Conservation (phyloP, 1,284 basidiomycete species). For the Boletus albobrunnescens region DNA sequence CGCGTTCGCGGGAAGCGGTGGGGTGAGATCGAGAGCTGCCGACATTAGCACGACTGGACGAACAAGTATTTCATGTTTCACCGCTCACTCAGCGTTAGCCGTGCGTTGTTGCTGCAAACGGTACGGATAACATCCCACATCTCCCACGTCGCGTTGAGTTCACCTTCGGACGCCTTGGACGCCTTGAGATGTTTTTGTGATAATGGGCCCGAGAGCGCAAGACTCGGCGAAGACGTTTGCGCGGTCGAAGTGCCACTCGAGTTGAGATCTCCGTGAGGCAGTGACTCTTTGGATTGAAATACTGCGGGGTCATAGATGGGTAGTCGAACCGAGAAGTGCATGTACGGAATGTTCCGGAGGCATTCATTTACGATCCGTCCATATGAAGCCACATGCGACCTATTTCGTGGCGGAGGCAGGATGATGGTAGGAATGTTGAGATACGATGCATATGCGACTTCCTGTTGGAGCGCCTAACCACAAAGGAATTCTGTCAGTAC, state of each 20-base stretch:
- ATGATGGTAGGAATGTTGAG: slow-evolving; percentile 83
- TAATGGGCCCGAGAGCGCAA: slow-evolving; percentile 30
- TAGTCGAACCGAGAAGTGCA: slow-evolving; percentile 77
- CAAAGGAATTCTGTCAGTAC: slow-evolving; percentile 15
- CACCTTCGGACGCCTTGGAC: slow-evolving; percentile 43
- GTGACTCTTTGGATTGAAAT: slow-evolving; percentile 39
- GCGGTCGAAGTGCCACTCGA: slow-evolving; percentile 18
- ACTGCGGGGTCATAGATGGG: slow-evolving; percentile 77
- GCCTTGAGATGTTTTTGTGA: slow-evolving; percentile 22
- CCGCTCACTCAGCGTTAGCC: slow-evolving; percentile 82
- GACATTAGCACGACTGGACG: slow-evolving; percentile 12
- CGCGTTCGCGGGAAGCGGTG: slow-evolving; percentile 72
- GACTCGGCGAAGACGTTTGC: slow-evolving; percentile 35
- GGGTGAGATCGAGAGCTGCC: slow-evolving; percentile 84
- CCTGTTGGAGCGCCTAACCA: slow-evolving; percentile 84
- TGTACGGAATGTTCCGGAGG: slow-evolving; percentile 65
- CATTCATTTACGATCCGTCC: slow-evolving; percentile 84
- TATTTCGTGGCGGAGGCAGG: slow-evolving; percentile 86
- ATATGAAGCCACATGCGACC: slow-evolving; percentile 84
- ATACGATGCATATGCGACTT: slow-evolving; percentile 91
- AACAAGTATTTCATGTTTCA: slow-evolving; percentile 29
- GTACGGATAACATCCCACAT: slow-evolving; percentile 95
- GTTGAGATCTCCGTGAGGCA: slow-evolving; percentile 26
- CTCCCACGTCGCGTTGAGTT: slow-evolving; percentile 89
- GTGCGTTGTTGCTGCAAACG: slow-evolving; percentile 82